These are phyloP conservation scores for Aspergillus sp. DNA, from an alignment of 2,329 filamentous ascomycete genomes.

Conservation along the genomic window DNA sequence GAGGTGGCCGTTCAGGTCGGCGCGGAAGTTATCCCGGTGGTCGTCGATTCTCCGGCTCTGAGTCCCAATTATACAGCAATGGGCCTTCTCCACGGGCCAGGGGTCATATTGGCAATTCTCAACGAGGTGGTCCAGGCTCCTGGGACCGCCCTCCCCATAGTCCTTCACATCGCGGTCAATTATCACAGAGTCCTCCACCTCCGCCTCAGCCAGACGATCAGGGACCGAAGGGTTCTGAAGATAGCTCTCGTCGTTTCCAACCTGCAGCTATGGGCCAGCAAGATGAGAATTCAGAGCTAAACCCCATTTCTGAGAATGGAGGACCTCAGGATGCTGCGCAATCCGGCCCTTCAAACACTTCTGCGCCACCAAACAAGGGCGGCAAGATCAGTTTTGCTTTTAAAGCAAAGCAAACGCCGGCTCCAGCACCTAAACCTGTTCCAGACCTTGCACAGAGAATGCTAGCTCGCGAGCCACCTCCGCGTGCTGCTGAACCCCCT, in stretches of 20 bases:
- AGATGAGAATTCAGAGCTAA: conserved; percentile 32
- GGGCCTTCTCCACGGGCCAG: conserved; percentile 51
- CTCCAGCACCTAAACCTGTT: conserved; percentile 51
- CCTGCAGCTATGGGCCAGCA: too few relatives aligned
- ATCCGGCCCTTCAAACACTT: conserved; percentile 52
- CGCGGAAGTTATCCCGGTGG: conserved; percentile 57
- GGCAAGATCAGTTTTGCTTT: conserved; percentile 92
- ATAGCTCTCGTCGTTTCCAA: conserved; percentile 30
- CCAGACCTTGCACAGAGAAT: conserved; percentile 48
- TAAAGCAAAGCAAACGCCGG: conserved; percentile 69
- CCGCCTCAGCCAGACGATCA: conserved; percentile 34
- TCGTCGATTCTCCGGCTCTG: conserved; percentile 44
- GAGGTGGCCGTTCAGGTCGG: conserved; percentile 53
- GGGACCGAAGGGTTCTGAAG: conserved; percentile 41
- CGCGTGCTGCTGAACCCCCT: conserved; percentile 30
- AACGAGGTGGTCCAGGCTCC: conserved; percentile 64
- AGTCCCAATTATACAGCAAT: conserved; percentile 46
- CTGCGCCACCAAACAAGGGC: conserved; percentile 51
- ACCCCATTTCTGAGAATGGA: conserved; percentile 25
- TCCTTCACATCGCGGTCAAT: conserved; percentile 33
- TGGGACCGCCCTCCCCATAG: conserved; percentile 49
- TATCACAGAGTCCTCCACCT: conserved; percentile 30
- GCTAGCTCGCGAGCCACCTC: conserved; percentile 41
- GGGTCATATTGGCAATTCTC: conserved; percentile 63
- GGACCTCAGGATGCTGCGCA: conserved; percentile 53